Base-by-base conservation (phyloP, 1,284 basidiomycete species). In the Exsudoporus floridanus region DNA sequence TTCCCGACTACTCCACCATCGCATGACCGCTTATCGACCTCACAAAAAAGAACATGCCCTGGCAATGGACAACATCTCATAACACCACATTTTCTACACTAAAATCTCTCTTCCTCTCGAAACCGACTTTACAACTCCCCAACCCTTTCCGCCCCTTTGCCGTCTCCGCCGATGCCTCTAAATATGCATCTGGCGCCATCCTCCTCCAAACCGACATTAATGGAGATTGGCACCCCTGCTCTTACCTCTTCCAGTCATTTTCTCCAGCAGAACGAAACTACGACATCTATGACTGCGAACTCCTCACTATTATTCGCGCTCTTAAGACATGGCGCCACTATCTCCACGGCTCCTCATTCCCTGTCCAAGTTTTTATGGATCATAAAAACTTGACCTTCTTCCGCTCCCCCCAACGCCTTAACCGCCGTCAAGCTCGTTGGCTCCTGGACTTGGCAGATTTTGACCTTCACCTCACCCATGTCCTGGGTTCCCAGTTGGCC, bases 371-470 rank as follows among this genome's bases (percentile, higher is more conserved):
- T 5, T 23, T 23, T 5, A 23, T 5, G 3, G 23, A 23, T 23
- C 23, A 23, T 5, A 23, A 23, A 38, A 23, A 6, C 14, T 38
- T 0, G n/a, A 14, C 13, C 0, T 23, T 14, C 21, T 38, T 23
- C 21, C 1, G 4, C 1, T 0, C 3, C 4, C 18, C 18, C 6
- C 10, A 19, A 37, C 1, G 0, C 4, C 18, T 37, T 2, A 37
- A 37, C 2, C 5, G 3, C 1, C 12, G 13, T 0, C 18, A 37
- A 37, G 35, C 35, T 6, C 1, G 23, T 0, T 37, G 35, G 18
- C 35, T 37, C 0, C 10, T 19, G 3, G 19, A 38, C 5, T 14
- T 23, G 0, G 0, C 21, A 0, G 23, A 39, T 8, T 39, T 39
- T 3, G 3, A 39, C 4, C 23, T 39, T 1, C n/a, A n/a, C n/a